phyloP scores from a whole-genome alignment of 345 rosid species.

The Murraya paniculata region DNA sequence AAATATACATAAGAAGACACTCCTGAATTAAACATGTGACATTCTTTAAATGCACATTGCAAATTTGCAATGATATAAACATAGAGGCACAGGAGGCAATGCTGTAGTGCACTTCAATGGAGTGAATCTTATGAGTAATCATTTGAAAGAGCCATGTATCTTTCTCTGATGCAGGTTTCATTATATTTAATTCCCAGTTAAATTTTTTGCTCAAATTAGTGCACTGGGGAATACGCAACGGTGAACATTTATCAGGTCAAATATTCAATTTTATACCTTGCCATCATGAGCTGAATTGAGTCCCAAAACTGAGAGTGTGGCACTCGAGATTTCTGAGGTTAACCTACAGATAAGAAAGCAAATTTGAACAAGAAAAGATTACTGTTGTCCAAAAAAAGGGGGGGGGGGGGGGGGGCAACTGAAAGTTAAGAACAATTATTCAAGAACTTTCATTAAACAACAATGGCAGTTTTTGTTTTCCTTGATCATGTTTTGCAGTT shows the following conservation, averaged over 20 bases:
- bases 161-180: background rate
- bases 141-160: background rate
- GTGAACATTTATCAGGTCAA: background rate
- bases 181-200: background rate
- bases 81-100: background rate
- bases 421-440: background rate
- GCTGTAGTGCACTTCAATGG: background rate
- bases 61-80: background rate
- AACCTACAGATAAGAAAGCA: conserved; percentile 41
- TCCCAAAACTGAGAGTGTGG: conserved; percentile 68
- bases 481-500: no score
- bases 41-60: background rate
- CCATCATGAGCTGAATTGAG: conserved; percentile 34
- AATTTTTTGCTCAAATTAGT: background rate
- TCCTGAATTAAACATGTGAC: background rate
- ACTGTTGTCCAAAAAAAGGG: background rate
- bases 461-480: background rate
- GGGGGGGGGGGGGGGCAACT: background rate
- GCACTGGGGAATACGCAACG: background rate
- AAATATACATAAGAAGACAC: no score
- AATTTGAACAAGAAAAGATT: background rate
- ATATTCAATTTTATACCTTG: conserved; percentile 14
- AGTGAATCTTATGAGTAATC: background rate
- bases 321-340: conserved; percentile 80
- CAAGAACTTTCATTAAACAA: background rate